Evolutionary conservation across 1,284 basidiomycete genomes (phyloP).

Genomic region (Cryptococcus sp.): DNA sequence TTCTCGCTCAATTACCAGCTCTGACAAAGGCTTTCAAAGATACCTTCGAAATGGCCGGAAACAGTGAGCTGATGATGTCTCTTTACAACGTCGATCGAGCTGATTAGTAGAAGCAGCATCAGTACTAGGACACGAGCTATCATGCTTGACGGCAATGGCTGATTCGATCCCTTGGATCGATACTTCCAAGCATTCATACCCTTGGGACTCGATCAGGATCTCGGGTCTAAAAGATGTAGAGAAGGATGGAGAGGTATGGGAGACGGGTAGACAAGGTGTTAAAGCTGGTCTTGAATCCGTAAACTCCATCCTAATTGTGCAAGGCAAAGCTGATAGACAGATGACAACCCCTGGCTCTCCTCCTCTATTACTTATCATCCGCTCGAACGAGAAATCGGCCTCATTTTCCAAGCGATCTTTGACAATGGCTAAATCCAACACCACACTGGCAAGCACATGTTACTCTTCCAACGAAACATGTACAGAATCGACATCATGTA

Average conservation of each 20-base stretch:
- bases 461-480: conserved; percentile 37
- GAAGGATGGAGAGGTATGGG: conserved; percentile 30
- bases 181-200: conserved; percentile 14
- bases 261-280: conserved; percentile 33
- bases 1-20: conserved; percentile 27
- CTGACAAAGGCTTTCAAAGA: conserved; percentile 34
- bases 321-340: conserved; percentile 8
- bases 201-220: conserved; percentile 43
- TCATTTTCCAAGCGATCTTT: conserved; percentile 3
- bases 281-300: conserved; percentile 42
- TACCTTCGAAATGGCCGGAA: conserved; percentile 36
- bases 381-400: conserved; percentile 5
- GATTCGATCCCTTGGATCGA: conserved; percentile 37
- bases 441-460: conserved; percentile 20
- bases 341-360: conserved; percentile 41
- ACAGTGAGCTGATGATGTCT: conserved; percentile 19
- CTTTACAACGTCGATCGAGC: neutral
- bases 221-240: conserved; percentile 30
- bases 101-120: conserved; percentile 32
- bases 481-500: conserved; percentile 27
- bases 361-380: conserved; percentile 42
- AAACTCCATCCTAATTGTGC: conserved; percentile 3
- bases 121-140: conserved; percentile 38
- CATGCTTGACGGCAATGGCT: conserved; percentile 38
- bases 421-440: conserved; percentile 2